Base-by-base conservation (phyloP, 257 asterid genomes). In the Avicennia marina region DNA sequence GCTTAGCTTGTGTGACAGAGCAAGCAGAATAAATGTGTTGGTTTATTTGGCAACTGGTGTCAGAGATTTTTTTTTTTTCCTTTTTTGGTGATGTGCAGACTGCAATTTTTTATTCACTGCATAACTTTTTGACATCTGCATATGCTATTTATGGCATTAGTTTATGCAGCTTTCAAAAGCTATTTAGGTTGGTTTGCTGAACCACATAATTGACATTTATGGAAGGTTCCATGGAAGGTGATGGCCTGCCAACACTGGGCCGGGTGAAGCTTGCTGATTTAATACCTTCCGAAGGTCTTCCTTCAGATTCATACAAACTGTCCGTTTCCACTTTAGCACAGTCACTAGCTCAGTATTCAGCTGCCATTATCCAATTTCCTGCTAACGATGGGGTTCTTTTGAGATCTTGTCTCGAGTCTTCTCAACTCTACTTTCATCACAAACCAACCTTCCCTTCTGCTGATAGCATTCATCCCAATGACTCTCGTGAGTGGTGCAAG, bases 291-390 rank as follows among this genome's bases (percentile, higher is more conserved):
- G 98, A 93, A 70, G 98, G 98, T 55, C 72, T 85, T 47, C 94
- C 98, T 64, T 81, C 94, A 9, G 98, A 93, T 42, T 58, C 75
- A 4, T 93, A 93, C 62, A 93, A 89, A 62, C 53, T 83, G 32
- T 89, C 97, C 2, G 95, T 89, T 55, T 78, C 95, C 0, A 80
- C 93, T 47, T 59, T 89, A 65, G 82, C 97, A 1, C 97, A 93
- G 58, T 93, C 98, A 1, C 64, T 93, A 40, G 98, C 94, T 72
- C 98, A 89, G 52, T 89, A 86, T 68, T 93, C 98, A 11, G 97
- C 98, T 38, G 96, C 95, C 53, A 93, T 93, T 56, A 75, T 93
- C 64, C 95, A 93, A 68, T 73, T 93, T 38, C 87, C 98, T 2
- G 41, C 66, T 4, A 62, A 58, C 10, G 95, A 83, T 67, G 97